Percentiles rank a stretch among this genome's conserved stretches.
Evolutionary conservation across 805 yeast species (phyloP).

Genomic region (Monosporozyma yasuniensis): DNA sequence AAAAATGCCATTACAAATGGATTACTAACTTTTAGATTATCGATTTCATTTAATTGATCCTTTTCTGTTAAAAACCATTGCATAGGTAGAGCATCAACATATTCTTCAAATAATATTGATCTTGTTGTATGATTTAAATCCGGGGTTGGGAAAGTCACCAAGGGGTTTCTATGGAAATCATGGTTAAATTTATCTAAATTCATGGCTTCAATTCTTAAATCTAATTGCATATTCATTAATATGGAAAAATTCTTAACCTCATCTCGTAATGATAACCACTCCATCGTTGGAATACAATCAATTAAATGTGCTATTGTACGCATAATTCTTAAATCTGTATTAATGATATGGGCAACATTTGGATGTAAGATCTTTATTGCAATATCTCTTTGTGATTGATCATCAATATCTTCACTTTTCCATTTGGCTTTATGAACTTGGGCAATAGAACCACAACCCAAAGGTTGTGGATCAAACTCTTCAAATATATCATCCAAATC

Average conservation of each 20-base stretch:
- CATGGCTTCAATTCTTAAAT: conserved; percentile 79
- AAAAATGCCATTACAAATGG: conserved; percentile 85
- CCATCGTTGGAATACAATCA: conserved; percentile 83
- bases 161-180: conserved; percentile 50
- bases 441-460: conserved; percentile 98
- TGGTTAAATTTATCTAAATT: conserved; percentile 64
- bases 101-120: conserved; percentile 77
- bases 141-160: conserved; percentile 68
- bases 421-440: conserved; percentile 80
- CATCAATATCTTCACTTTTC: conserved; percentile 13
- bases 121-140: conserved; percentile 47
- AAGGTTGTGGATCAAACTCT: conserved; percentile 62
- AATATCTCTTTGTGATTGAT: conserved; percentile 41
- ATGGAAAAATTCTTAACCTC: conserved; percentile 84
- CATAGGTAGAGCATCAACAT: conserved; percentile 77
- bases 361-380: conserved; percentile 95
- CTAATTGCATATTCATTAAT: conserved; percentile 83
- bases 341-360: conserved; percentile 57
- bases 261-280: conserved; percentile 91
- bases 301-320: conserved; percentile 61
- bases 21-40: conserved; percentile 41
- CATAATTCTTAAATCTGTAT: conserved; percentile 81
- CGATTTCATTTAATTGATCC: conserved; percentile 10
- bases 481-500: conserved; percentile 71
- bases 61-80: conserved; percentile 49